Base-by-base conservation (phyloP, 768 basidiomycete genomes). In the Xanthoconium stramineum region DNA sequence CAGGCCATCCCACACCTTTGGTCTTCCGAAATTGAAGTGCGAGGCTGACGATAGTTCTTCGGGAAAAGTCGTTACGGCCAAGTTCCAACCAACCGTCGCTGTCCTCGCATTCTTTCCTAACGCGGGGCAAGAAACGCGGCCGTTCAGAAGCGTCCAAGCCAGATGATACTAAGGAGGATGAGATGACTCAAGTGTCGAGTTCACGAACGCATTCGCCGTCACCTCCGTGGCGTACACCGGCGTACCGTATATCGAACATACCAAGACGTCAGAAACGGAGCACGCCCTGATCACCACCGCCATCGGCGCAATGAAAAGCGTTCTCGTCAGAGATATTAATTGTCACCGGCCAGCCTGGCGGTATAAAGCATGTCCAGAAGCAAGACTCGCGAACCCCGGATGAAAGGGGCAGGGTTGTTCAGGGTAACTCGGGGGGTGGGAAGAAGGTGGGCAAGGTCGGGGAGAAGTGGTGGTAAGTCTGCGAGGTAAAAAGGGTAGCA, bases 281-380 rank as follows among this genome's bases (percentile, higher is more conserved):
- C 17, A 20, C 4, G 20, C n/a, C 49, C 3, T 33, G 30, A 43
- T 53, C 14, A 32, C 62, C 52, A 28, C 15, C 20, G 17, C 8
- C 14, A 13, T 28, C 36, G 15, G 13, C 19, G 13, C 24, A 46
- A 15, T 72, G 79, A 58, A 85, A 83, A 58, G 84, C 85, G 8
- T 74, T 88, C 15, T 86, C 85, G 56, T 86, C 84, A 0, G 84
- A 85, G 3, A 64, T 86, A 47, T 80, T 80, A 14, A 83, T 79
- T 0, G 68, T 85, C 30, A 71, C 80, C 8, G 75, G 71, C 48
- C 74, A 70, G 35, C 59, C 50, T 0, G 44, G 42, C 36, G 59
- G 58, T 29, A 20, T 6, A 35, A 59, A 58, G 33, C 55, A 61
- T 53, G 33, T 64, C 9, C 51, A 15, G n/a, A 53, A 45, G 50